phyloP scores from a whole-genome alignment of 768 basidiomycete genomes.

The Psilocybe tampanensis region DNA sequence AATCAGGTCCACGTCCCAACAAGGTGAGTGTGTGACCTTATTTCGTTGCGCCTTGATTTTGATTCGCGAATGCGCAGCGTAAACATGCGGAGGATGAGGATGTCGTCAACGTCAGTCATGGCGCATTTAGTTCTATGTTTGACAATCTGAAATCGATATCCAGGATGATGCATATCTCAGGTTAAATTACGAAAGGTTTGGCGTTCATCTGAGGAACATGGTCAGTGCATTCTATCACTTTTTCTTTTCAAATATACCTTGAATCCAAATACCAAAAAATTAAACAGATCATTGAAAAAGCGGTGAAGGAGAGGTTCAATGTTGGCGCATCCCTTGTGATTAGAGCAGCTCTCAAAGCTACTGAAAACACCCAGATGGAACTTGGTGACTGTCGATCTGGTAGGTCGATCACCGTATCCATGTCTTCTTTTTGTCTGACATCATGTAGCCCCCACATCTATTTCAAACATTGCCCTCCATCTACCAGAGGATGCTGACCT shows the following conservation, averaged over 20 bases:
- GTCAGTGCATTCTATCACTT: constrained; percentile 35
- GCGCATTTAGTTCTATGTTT: constrained; percentile 2
- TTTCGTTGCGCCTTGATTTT: neutral
- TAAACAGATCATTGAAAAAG: constrained; percentile 75
- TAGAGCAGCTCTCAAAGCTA: constrained; percentile 68
- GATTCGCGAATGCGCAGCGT: constrained; percentile 22
- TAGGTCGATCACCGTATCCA: constrained; percentile 22
- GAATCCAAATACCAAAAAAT: constrained; percentile 12
- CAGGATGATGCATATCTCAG: constrained; percentile 79
- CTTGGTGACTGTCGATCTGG: constrained; percentile 69
- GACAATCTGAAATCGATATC: constrained; percentile 11
- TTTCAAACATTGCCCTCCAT: constrained; percentile 63
- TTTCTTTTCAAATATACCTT: neutral
- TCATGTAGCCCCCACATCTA: constrained; percentile 63
- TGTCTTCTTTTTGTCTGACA: neutral
- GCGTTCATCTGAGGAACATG: constrained; percentile 84
- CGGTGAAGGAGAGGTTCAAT: constrained; percentile 83
- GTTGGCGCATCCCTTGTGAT: constrained; percentile 71
- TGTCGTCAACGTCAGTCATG: constrained; percentile 63
- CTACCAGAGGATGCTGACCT: constrained; percentile 65
- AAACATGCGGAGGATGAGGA: constrained; percentile 60
- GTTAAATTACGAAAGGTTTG: constrained; percentile 88
- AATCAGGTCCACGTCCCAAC: constrained; percentile 44
- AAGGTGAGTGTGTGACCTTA: constrained; percentile 45
- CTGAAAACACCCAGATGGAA: constrained; percentile 62